These are phyloP conservation scores for Marasmius sp. DNA, from an alignment of 1,284 basidiomycete genomes.

Conservation along the genomic window DNA sequence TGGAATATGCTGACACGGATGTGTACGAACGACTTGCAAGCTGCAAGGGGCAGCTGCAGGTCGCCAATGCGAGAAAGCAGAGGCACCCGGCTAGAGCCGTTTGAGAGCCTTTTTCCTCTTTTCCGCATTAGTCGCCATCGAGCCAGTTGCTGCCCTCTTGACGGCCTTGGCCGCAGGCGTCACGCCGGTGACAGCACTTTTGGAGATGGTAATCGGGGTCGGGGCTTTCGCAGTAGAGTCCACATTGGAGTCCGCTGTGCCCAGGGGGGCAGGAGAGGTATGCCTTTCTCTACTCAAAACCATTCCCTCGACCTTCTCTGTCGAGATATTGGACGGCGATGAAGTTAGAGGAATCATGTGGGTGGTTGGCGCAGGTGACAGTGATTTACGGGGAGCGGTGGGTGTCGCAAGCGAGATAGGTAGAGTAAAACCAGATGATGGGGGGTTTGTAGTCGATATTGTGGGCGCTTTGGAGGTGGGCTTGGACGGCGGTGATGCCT, in stretches of 20 bases:
- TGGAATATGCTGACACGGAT: not conserved
- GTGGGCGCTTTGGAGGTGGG: constrained; percentile 22
- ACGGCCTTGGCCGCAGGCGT: constrained; percentile 54
- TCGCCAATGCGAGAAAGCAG: not conserved
- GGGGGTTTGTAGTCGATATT: constrained; percentile 18
- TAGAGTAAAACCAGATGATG: constrained; percentile 15
- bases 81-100: constrained; percentile 51
- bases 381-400: constrained; percentile 29
- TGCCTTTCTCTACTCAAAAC: constrained; percentile 50
- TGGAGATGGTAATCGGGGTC: constrained; percentile 31
- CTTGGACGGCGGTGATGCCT: constrained; percentile 13
- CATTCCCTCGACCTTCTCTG: constrained; percentile 39
- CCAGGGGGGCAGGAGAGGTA: constrained; percentile 60
- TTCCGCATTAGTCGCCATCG: constrained; percentile 55
- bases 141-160: constrained; percentile 61
- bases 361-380: constrained; percentile 34
- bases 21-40: not conserved
- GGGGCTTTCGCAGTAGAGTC: constrained; percentile 34
- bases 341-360: constrained; percentile 38
- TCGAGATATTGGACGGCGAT: constrained; percentile 32
- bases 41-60: too few relatives aligned
- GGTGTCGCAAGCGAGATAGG: constrained; percentile 21
- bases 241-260: constrained; percentile 69
- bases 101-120: constrained; percentile 86
- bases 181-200: constrained; percentile 16